A percentile compares a stretch with the other conserved stretches of the same genome.
Evolutionary conservation across 148 eudicot genomes (phyloP).

Genomic region (Talinum fruticosum): DNA sequence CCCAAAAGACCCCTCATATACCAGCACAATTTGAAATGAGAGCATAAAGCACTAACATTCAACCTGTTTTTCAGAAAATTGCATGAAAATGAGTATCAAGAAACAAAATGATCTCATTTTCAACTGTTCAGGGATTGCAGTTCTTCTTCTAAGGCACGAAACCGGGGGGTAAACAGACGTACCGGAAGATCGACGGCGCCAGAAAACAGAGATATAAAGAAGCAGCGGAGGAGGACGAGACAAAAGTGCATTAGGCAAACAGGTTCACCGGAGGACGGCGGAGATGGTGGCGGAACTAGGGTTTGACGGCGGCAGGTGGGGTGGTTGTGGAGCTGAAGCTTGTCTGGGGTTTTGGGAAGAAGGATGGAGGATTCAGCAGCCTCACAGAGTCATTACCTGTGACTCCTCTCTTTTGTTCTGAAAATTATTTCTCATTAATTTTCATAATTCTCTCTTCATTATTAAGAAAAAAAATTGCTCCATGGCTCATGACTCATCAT

Average conservation of each 20-base stretch:
- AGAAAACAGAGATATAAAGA: background rate
- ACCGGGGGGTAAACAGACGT: background rate
- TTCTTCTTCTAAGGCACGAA: too few species aligned
- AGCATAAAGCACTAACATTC: background rate
- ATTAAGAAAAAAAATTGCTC: too few species aligned
- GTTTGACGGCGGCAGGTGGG: background rate
- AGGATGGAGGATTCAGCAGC: background rate
- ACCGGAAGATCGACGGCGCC: conserved; percentile 12
- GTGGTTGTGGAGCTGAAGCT: background rate
- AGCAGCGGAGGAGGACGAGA: background rate
- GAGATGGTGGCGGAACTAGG: conserved; percentile 9
- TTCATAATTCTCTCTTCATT: too few species aligned
- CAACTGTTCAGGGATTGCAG: background rate
- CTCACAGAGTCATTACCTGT: too few species aligned
- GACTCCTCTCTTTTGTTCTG: too few species aligned
- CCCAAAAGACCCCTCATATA: background rate
- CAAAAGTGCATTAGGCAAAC: too few species aligned
- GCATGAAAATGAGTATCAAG: background rate
- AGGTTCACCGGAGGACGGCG: background rate
- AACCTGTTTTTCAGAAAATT: background rate
- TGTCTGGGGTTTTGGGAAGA: conserved; percentile 10
- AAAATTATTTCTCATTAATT: too few species aligned
- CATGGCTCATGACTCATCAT: too few species aligned
- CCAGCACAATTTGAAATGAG: background rate
- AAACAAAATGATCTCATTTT: background rate